These are phyloP conservation scores for Euphrasia confusa DNA, from an alignment of 257 asterid species.

Conservation along the genomic window DNA sequence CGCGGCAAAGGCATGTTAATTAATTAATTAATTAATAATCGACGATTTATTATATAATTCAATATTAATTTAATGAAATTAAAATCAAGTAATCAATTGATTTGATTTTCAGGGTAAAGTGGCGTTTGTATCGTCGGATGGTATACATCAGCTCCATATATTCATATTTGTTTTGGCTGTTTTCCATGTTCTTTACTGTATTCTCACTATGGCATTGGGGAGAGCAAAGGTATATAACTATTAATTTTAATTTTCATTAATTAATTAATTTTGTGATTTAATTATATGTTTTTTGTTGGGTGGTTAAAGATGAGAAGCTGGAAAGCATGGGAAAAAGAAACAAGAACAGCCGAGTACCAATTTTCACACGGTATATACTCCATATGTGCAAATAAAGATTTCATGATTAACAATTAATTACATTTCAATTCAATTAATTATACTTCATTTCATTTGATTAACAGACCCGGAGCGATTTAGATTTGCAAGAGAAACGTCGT, in stretches of 20 bases:
- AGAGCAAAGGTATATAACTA: constrained; percentile 57
- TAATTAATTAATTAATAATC: background rate
- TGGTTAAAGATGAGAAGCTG: constrained; percentile 67
- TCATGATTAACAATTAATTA: too few species aligned
- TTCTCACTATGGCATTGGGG: constrained; percentile 66
- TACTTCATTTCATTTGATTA: too few species aligned
- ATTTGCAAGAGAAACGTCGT: constrained; percentile 87
- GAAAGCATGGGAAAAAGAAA: constrained; percentile 82
- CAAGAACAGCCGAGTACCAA: constrained; percentile 66
- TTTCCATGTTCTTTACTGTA: constrained; percentile 66
- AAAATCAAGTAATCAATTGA: too few species aligned
- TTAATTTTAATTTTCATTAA: too few species aligned
- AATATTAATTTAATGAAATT: too few species aligned
- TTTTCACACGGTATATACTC: constrained; percentile 55
- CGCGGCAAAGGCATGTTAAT: constrained; percentile 45
- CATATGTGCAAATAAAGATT: background rate
- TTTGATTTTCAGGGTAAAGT: constrained; percentile 59
- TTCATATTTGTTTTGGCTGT: constrained; percentile 81
- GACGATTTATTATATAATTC: too few species aligned
- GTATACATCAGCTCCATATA: constrained; percentile 73
- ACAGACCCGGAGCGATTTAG: constrained; percentile 94
- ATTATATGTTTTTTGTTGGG: background rate
- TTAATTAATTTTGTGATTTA: background rate
- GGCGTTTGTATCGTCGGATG: constrained; percentile 64
- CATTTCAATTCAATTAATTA: too few species aligned